Conservation (phyloP, 2,329 filamentous ascomycete genomes). For the Monosporascus sp. region DNA sequence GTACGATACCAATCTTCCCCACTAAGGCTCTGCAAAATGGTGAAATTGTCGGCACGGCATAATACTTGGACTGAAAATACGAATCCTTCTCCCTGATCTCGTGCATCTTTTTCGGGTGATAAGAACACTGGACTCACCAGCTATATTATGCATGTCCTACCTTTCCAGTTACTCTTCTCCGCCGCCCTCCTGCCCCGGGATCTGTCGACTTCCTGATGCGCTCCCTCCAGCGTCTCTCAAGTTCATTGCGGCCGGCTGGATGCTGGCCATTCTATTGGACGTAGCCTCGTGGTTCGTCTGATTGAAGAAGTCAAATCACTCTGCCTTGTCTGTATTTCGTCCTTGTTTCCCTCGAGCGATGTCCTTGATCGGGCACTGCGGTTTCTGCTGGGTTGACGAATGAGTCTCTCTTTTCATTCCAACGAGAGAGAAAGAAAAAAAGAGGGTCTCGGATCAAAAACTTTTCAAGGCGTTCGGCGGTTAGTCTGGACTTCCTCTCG, state of each 20-base stretch:
- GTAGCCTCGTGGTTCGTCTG: no score
- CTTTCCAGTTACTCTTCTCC: neutral
- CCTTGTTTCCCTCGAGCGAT: no score
- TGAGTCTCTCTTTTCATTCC: no score
- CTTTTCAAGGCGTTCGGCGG: neutral
- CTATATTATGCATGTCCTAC: neutral
- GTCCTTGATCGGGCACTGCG: no score
- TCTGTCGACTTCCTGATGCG: neutral
- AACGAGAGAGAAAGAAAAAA: no score
- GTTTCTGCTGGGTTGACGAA: no score
- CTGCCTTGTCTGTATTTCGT: no score
- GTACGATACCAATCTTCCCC: slow-evolving; percentile 22
- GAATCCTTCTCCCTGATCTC: neutral
- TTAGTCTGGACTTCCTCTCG: no score
- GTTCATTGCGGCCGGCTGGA: neutral
- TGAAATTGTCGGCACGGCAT: neutral
- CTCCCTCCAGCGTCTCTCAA: neutral
- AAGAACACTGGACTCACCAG: neutral
- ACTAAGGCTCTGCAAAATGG: slow-evolving; percentile 14
- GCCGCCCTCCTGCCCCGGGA: neutral
- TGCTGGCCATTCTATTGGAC: no score
- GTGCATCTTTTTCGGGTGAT: neutral
- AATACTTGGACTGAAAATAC: neutral
- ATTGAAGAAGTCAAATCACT: no score
- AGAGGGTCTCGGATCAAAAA: neutral